Conservation (phyloP, 805 yeast genomes). For the Myxozyma melibiosi region DNA sequence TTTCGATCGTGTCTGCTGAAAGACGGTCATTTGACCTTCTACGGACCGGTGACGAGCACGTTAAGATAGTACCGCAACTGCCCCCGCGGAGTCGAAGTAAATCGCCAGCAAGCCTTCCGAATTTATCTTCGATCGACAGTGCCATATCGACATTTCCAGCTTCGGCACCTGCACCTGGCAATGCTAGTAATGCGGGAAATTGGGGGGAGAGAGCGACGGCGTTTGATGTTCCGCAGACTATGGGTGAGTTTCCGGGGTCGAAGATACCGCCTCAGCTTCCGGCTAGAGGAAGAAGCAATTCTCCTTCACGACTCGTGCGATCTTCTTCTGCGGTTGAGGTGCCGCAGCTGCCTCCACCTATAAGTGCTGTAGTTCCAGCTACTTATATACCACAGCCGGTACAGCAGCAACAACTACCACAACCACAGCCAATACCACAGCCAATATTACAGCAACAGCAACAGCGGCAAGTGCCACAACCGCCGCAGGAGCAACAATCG, state of each 20-base stretch:
- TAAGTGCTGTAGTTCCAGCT: not conserved
- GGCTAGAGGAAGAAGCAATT: too few species aligned
- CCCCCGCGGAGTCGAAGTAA: slow-evolving; percentile 18
- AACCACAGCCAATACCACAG: not conserved
- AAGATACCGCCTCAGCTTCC: too few species aligned
- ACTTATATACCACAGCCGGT: not conserved
- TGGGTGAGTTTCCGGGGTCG: too few species aligned
- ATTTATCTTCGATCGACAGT: not conserved
- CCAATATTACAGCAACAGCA: not conserved
- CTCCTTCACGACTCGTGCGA: too few species aligned
- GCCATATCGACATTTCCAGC: not conserved
- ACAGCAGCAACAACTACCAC: not conserved
- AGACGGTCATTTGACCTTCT: slow-evolving; percentile 9
- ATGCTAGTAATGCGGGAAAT: too few species aligned
- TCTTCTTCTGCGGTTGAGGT: not conserved
- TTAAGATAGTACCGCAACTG: not conserved
- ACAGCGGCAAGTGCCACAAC: not conserved
- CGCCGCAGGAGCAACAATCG: not conserved
- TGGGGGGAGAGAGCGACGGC: too few species aligned
- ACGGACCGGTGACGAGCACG: slow-evolving; percentile 2
- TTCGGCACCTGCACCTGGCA: not conserved
- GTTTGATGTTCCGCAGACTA: too few species aligned
- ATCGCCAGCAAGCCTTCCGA: slow-evolving; percentile 7
- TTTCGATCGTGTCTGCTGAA: slow-evolving; percentile 10
- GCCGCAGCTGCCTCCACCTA: not conserved